A percentile compares a stretch with the other conserved stretches of the same genome.
These are phyloP conservation scores for Ophiosphaerella korrae DNA, from an alignment of 2,329 filamentous ascomycete genomes.

Conservation along the genomic window DNA sequence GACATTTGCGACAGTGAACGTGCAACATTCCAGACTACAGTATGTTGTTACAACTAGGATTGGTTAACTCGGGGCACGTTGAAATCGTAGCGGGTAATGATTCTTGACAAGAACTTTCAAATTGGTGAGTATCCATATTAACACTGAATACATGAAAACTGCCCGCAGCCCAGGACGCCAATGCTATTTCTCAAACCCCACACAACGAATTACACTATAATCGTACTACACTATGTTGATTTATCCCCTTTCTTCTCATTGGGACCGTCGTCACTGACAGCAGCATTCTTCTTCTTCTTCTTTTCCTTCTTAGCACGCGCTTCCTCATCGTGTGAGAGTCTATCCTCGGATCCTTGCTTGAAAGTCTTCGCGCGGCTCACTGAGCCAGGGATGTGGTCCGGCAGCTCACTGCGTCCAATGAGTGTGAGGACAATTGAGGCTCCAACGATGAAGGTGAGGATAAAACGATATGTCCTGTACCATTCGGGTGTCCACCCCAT, in stretches of 20 bases:
- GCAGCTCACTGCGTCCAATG: conserved; percentile 80
- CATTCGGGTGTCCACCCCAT: conserved; percentile 81
- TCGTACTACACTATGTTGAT: too few relatives aligned
- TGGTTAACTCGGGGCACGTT: too few relatives aligned
- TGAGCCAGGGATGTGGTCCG: conserved; percentile 53
- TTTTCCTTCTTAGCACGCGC: conserved; percentile 19
- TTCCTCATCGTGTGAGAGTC: conserved; percentile 39
- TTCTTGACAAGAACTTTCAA: too few relatives aligned
- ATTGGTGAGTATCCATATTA: too few relatives aligned
- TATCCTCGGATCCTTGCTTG: conserved; percentile 42
- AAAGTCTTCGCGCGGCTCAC: conserved; percentile 57
- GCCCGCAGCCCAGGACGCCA: too few relatives aligned
- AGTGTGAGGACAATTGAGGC: conserved; percentile 79
- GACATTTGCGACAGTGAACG: too few relatives aligned
- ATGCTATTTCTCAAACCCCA: too few relatives aligned
- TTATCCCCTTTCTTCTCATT: conserved; percentile 3
- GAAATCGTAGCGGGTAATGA: too few relatives aligned
- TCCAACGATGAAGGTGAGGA: conserved; percentile 88
- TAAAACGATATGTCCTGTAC: conserved; percentile 90
- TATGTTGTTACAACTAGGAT: too few relatives aligned
- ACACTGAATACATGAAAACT: too few relatives aligned
- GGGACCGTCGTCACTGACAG: conserved; percentile 16
- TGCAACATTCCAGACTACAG: too few relatives aligned
- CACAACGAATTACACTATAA: too few relatives aligned
- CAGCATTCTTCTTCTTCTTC: conserved; percentile 34